phyloP scores from a whole-genome alignment of 2,329 filamentous ascomycete species.

The Chaetomium strumarium region DNA sequence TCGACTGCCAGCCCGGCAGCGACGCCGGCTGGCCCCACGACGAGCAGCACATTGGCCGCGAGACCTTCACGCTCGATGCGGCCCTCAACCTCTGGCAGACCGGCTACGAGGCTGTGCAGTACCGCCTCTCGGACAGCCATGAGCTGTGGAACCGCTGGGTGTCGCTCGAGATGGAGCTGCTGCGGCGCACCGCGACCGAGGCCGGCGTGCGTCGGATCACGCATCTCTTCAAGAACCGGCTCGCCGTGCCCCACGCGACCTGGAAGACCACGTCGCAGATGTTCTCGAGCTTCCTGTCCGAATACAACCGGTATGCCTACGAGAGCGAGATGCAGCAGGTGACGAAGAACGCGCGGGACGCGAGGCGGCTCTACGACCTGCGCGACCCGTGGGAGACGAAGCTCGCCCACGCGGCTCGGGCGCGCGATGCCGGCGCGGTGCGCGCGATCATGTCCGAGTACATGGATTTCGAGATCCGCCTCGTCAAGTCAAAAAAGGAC shows the following conservation, averaged over 20 bases:
- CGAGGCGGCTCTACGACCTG: slow-evolving; percentile 56
- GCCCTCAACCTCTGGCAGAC: slow-evolving; percentile 66
- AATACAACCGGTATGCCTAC: slow-evolving; percentile 64
- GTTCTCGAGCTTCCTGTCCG: slow-evolving; percentile 69
- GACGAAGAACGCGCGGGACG: slow-evolving; percentile 55
- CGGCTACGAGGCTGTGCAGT: slow-evolving; percentile 65
- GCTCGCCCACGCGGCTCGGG: slow-evolving; percentile 52
- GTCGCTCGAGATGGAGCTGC: slow-evolving; percentile 62
- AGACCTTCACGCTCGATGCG: slow-evolving; percentile 63
- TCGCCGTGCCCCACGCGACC: slow-evolving; percentile 65
- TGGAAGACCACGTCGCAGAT: slow-evolving; percentile 71
- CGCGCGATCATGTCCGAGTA: slow-evolving; percentile 58
- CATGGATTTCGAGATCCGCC: slow-evolving; percentile 74
- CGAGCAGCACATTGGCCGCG: slow-evolving; percentile 61
- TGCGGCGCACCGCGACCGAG: slow-evolving; percentile 49
- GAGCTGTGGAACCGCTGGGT: slow-evolving; percentile 75
- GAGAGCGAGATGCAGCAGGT: slow-evolving; percentile 67
- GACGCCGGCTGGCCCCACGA: slow-evolving; percentile 57
- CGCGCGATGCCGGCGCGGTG: slow-evolving; percentile 51
- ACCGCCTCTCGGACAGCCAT: slow-evolving; percentile 71
- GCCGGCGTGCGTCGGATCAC: slow-evolving; percentile 59
- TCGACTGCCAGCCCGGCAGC: slow-evolving; percentile 51
- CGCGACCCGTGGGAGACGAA: slow-evolving; percentile 65
- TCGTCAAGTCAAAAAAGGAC: slow-evolving; percentile 48
- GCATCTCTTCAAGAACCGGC: slow-evolving; percentile 62